Evolutionary conservation across 805 yeast genomes (phyloP), one percentile per base, ranked within the genome.

Genomic region (Nakazawaea wyomingensis): DNA sequence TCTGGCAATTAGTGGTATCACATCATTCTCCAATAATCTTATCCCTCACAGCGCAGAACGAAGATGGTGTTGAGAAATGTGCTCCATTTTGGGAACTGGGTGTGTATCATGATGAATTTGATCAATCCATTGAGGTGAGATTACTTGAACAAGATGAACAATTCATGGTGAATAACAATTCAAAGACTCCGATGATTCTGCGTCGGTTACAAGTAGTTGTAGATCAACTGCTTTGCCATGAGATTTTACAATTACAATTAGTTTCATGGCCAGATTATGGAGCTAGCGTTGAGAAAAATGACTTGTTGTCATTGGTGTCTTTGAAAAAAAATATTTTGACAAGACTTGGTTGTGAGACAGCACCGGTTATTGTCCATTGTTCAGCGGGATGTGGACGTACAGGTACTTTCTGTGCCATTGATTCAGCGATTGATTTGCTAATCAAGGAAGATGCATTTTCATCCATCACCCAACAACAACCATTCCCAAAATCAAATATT

Each of bases 371-470:
- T 36, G 85, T 85, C 20, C 98, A 91, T 62, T 91, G 99, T 57
- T 87, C 96, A 5, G 98, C 98, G 1, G 99, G 99, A 0, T 89
- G 96, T 56, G 99, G 99, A 16, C 69, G 99, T 45, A 88, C 98
- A 0, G 99, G 99, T 2, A 85, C 96, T 1, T 83, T 82, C 56
- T 78, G 89, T 48, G 77, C 88, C 1, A 64, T 84, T 18, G 95
- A 86, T 54, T 70, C 82, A 0, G 67, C 72, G 18, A 61, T 78
- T 28, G 74, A 81, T 38, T 47, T 68, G 40, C 49, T 63, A 27
- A n/a, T 20, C 11, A 24, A 24, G 27, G 27, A 24, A 24, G n/a
- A n/a, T n/a, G n/a, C n/a, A n/a, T n/a, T n/a, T n/a, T n/a, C n/a
- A n/a, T n/a, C n/a, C n/a, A n/a, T n/a, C n/a, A n/a, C n/a, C n/a